These are phyloP conservation scores for Gilbertella persicaria DNA, from an alignment of 371 early-diverging fungal species.

Conservation along the genomic window DNA sequence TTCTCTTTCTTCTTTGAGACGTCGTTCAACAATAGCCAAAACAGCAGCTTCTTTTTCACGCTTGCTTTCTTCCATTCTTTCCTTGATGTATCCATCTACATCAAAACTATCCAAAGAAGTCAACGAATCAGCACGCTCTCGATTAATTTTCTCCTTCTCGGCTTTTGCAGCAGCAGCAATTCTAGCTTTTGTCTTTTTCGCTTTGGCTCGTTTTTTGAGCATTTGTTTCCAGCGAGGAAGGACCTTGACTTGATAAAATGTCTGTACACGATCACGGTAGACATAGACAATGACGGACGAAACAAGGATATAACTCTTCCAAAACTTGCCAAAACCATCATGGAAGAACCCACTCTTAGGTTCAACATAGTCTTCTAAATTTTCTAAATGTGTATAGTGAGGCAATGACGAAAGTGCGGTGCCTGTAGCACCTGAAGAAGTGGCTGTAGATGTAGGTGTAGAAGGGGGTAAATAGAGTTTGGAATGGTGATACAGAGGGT, in stretches of 20 bases:
- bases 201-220: constrained; percentile 21
- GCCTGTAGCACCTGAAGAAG: background rate
- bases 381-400: background rate
- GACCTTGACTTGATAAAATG: constrained; percentile 23
- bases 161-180: constrained; percentile 19
- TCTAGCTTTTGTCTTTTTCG: constrained; percentile 18
- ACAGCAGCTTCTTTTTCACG: background rate
- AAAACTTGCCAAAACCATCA: constrained; percentile 36
- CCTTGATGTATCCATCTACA: constrained; percentile 1
- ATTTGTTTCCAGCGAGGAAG: constrained; percentile 23
- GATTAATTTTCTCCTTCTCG: constrained; percentile 17
- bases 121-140: constrained; percentile 9
- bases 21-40: background rate
- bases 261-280: constrained; percentile 22
- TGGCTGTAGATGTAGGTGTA: background rate
- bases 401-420: constrained; percentile 1
- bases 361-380: constrained; percentile 1
- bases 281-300: constrained; percentile 26
- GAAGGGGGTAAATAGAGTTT: constrained; percentile 7
- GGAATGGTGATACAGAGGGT: background rate
- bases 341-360: constrained; percentile 26
- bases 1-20: constrained; percentile 2
- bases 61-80: background rate
- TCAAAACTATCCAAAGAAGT: constrained; percentile 9
- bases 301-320: constrained; percentile 37